Evolutionary conservation across 129 eudicot genomes (phyloP).

Genomic region (Flaveria linearis): DNA sequence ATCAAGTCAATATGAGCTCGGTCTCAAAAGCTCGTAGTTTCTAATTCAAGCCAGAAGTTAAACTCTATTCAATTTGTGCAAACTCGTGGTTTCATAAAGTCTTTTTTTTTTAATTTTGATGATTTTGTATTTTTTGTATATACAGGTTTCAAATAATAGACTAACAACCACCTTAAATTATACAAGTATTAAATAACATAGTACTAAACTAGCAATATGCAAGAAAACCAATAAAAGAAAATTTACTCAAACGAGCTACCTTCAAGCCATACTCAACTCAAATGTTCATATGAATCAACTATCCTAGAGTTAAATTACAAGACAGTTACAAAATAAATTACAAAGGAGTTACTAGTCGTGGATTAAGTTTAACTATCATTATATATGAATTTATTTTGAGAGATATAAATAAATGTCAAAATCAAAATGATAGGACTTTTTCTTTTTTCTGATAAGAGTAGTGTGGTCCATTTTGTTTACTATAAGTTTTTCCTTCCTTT

Average conservation of each 20-base stretch:
- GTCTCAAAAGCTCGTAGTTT: no score
- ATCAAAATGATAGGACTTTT: constrained; percentile 21
- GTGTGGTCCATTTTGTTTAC: constrained; percentile 25
- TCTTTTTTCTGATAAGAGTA: constrained; percentile 29
- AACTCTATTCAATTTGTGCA: no score
- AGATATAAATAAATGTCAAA: constrained; percentile 20
- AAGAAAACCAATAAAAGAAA: neutral
- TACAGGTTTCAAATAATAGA: no score
- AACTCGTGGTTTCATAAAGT: no score
- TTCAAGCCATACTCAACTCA: neutral
- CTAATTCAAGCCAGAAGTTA: no score
- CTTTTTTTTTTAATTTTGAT: no score
- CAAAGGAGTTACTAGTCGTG: neutral
- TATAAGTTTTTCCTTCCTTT: neutral
- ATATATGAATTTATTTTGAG: neutral
- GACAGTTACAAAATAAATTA: neutral
- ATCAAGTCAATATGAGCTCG: no score
- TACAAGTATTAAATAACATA: neutral
- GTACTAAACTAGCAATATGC: neutral
- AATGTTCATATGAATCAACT: neutral
- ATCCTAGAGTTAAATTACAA: no score
- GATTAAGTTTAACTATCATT: neutral
- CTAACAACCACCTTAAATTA: no score
- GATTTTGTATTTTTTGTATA: no score
- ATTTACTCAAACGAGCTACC: neutral